Evolutionary conservation across 2,329 filamentous ascomycete species (phyloP).

Genomic region (Botrytis fabae): DNA sequence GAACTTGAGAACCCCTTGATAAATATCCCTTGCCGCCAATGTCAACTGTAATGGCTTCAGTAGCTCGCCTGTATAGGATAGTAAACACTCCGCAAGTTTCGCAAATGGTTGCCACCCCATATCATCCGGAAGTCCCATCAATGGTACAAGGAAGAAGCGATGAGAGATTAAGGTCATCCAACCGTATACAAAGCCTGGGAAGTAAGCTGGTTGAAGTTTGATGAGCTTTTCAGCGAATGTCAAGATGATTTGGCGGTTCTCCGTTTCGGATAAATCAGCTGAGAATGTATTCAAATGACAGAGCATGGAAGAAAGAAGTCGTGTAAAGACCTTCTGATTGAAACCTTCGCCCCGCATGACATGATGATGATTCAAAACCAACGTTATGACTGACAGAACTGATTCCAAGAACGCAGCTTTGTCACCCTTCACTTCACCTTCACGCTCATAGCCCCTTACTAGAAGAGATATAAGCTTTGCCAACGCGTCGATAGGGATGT

Average conservation of each 20-base stretch:
- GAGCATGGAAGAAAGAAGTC: constrained; percentile 80
- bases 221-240: constrained; percentile 71
- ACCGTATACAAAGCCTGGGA: constrained; percentile 79
- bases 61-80: constrained; percentile 75
- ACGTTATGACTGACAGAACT: constrained; percentile 71
- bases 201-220: constrained; percentile 71
- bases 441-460: constrained; percentile 65
- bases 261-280: constrained; percentile 58
- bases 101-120: constrained; percentile 76
- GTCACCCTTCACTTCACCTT: constrained; percentile 57
- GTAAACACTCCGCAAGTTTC: constrained; percentile 69
- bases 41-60: constrained; percentile 72
- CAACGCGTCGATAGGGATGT: constrained; percentile 72
- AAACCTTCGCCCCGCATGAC: constrained; percentile 77
- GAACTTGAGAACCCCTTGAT: constrained; percentile 79
- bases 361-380: constrained; percentile 85
- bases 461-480: constrained; percentile 77
- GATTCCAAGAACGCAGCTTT: constrained; percentile 75
- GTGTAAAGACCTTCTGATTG: constrained; percentile 88
- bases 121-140: constrained; percentile 68
- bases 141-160: constrained; percentile 75
- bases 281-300: constrained; percentile 67
- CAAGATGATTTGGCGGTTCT: constrained; percentile 69
- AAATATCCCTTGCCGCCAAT: constrained; percentile 75
- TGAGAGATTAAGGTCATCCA: constrained; percentile 86